phyloP scores from a whole-genome alignment of 352 stramenopile species.

The Sclerospora graminicola region DNA sequence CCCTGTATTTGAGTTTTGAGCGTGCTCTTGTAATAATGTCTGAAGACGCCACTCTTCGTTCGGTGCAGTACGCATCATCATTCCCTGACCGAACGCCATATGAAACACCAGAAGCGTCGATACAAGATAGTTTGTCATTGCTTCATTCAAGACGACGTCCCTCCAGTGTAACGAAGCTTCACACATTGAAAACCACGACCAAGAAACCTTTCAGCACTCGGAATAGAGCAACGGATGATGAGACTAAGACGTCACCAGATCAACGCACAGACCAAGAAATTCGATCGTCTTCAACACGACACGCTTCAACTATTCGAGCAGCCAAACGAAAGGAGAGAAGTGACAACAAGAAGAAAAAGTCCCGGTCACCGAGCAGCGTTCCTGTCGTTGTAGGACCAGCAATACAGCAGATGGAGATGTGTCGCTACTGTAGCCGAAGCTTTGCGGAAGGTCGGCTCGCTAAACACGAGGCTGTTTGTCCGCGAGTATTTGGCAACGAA shows the following conservation, averaged over 20 bases:
- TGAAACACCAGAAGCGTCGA: slow-evolving; percentile 17
- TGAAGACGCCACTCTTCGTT: slow-evolving; percentile 46
- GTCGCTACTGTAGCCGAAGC: slow-evolving; percentile 61
- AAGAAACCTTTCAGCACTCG: slow-evolving; percentile 3
- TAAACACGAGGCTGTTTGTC: slow-evolving; percentile 78
- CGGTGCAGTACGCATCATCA: slow-evolving; percentile 63
- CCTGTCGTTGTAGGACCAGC: slow-evolving; percentile 1
- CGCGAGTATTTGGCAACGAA: slow-evolving; percentile 69
- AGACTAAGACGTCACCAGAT: slow-evolving; percentile 4
- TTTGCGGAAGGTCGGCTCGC: slow-evolving; percentile 71
- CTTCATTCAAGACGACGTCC: slow-evolving; percentile 19
- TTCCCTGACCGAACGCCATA: slow-evolving; percentile 41
- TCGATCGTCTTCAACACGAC: not conserved
- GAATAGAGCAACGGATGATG: slow-evolving; percentile 1
- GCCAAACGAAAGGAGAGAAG: slow-evolving; percentile 10
- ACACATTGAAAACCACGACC: slow-evolving; percentile 5
- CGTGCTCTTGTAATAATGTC: slow-evolving; percentile 52
- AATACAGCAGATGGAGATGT: slow-evolving; percentile 42
- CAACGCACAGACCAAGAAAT: not conserved
- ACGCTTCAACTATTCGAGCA: not conserved
- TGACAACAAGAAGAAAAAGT: slow-evolving; percentile 8
- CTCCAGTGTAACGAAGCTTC: slow-evolving; percentile 1
- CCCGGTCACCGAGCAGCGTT: slow-evolving; percentile 3
- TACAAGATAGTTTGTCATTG: slow-evolving; percentile 38
- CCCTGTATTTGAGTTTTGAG: slow-evolving; percentile 56